phyloP scores from a whole-genome alignment of 352 stramenopile species.

The Phytopythium kandeliae region DNA sequence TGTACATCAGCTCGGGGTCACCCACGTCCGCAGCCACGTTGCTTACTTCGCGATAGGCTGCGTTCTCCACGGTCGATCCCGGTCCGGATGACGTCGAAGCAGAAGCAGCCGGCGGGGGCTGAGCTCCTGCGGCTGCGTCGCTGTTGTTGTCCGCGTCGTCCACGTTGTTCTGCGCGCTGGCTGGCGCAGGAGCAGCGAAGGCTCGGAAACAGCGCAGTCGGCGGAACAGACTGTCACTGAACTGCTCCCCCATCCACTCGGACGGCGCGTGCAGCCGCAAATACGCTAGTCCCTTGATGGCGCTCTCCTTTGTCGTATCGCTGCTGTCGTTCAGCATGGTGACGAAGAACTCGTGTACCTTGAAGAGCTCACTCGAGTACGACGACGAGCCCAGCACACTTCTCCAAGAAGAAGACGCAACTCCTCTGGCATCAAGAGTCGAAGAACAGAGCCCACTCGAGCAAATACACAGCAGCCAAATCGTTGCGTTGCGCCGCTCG shows the following conservation, averaged over 20 bases:
- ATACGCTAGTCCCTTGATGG: conserved; percentile 74
- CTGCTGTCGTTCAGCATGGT: conserved; percentile 75
- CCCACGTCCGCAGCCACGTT: conserved; percentile 76
- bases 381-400: conserved; percentile 20
- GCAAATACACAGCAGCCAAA: conserved; percentile 72
- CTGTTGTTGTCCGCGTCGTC: conserved; percentile 15
- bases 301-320: conserved; percentile 61
- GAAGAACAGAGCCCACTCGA: conserved; percentile 27
- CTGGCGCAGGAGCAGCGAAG: conserved; percentile 30
- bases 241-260: conserved; percentile 43
- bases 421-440: neutral
- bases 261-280: conserved; percentile 50
- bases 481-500: conserved; percentile 42
- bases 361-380: conserved; percentile 28
- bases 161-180: conserved; percentile 16
- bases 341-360: conserved; percentile 71
- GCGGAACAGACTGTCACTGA: conserved; percentile 77
- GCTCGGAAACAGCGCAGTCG: conserved; percentile 73
- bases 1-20: conserved; percentile 79
- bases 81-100: conserved; percentile 11
- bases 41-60: conserved; percentile 79
- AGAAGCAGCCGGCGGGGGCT: conserved; percentile 3
- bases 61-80: conserved; percentile 52
- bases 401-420: conserved; percentile 20
- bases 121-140: conserved; percentile 1